Conservation (phyloP, 768 basidiomycete species). For the Termitomyces sp. region DNA sequence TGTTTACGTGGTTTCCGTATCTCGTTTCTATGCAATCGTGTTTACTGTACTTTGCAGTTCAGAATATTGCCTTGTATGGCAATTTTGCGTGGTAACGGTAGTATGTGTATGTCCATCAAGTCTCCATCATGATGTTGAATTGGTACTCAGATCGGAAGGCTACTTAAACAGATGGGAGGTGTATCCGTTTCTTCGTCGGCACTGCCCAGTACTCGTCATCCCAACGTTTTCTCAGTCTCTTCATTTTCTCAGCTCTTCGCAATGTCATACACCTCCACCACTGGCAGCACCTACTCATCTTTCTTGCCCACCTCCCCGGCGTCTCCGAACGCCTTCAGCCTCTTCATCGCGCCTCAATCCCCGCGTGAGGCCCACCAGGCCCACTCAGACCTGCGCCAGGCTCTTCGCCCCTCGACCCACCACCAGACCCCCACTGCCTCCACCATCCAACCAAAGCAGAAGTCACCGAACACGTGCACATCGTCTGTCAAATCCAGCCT, state of each 20-base stretch:
- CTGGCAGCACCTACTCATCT: slow-evolving; percentile 23
- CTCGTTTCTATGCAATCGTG: slow-evolving; percentile 11
- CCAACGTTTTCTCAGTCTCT: not conserved
- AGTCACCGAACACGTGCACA: slow-evolving; percentile 7
- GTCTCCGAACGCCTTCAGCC: slow-evolving; percentile 29
- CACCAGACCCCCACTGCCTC: not conserved
- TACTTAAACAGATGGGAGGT: slow-evolving; percentile 14
- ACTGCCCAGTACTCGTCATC: slow-evolving; percentile 15
- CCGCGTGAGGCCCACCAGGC: slow-evolving; percentile 38
- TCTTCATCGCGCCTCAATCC: slow-evolving; percentile 34
- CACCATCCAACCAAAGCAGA: slow-evolving; percentile 1
- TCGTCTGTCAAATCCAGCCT: slow-evolving; percentile 17
- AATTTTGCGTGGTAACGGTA: slow-evolving; percentile 12
- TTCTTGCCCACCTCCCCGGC: slow-evolving; percentile 26
- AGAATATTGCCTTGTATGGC: slow-evolving; percentile 11
- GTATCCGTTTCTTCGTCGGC: not conserved
- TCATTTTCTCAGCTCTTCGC: not conserved
- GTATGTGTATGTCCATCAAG: slow-evolving; percentile 1
- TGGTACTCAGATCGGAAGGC: slow-evolving; percentile 3
- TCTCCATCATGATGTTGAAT: slow-evolving; percentile 1
- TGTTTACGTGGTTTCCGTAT: slow-evolving; percentile 2
- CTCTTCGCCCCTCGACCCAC: slow-evolving; percentile 30
- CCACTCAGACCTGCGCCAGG: slow-evolving; percentile 38
- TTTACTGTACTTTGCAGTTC: slow-evolving; percentile 6
- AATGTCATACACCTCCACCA: not conserved